Conservation (phyloP, 2,329 filamentous ascomycete species). For the Stromatinia cepivora region DNA sequence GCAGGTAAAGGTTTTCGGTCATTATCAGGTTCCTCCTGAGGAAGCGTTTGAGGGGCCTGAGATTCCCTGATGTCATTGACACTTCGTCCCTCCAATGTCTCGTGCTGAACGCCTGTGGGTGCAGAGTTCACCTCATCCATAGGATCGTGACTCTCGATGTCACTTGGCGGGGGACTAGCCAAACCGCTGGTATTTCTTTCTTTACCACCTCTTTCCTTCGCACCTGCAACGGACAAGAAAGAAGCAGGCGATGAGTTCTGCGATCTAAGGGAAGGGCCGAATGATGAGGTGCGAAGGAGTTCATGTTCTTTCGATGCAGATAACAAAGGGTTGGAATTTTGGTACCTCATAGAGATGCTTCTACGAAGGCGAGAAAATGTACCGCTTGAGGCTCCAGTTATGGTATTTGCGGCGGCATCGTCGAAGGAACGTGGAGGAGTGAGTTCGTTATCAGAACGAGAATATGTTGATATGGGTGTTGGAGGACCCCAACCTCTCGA, state of each 20-base stretch:
- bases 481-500: slow-evolving; percentile 25
- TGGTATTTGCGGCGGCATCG: neutral
- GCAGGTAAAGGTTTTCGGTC: slow-evolving; percentile 12
- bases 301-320: slow-evolving; percentile 13
- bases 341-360: slow-evolving; percentile 19
- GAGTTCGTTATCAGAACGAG: slow-evolving; percentile 24
- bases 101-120: neutral
- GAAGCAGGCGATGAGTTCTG: slow-evolving; percentile 14
- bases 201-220: slow-evolving; percentile 9
- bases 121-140: slow-evolving; percentile 17
- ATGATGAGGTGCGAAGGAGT: slow-evolving; percentile 19
- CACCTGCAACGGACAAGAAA: slow-evolving; percentile 7
- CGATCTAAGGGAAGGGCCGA: slow-evolving; percentile 13
- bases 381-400: slow-evolving; percentile 2
- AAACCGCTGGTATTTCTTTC: neutral
- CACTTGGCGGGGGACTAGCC: slow-evolving; percentile 12
- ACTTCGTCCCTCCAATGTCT: neutral
- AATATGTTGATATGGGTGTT: slow-evolving; percentile 27
- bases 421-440: slow-evolving; percentile 25
- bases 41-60: neutral
- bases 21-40: neutral
- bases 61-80: neutral
- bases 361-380: slow-evolving; percentile 22
- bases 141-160: slow-evolving; percentile 4
- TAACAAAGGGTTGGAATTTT: slow-evolving; percentile 3